Evolutionary conservation across 371 early-diverging fungal genomes (phyloP), one percentile per base, ranked within the genome.

Genomic region (Umbelopsis sp.): DNA sequence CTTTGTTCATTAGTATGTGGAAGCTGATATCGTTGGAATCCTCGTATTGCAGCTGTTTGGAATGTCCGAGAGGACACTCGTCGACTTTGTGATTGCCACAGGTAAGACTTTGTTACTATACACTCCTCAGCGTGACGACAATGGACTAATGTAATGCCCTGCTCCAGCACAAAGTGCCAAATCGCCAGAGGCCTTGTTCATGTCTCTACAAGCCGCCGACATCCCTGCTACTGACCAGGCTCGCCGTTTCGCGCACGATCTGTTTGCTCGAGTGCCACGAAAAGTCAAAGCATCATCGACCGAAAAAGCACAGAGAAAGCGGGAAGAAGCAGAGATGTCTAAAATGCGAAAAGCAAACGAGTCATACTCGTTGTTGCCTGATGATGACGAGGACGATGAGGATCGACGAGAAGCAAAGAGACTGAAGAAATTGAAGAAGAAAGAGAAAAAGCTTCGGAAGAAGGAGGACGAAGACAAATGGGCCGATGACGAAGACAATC

Each of bases 11-110:
- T 41, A 0, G 29, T 29, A 29, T 29, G 41, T 41, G 7, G 0
- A 10, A 41, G 12, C 41, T 41, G 10, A 41, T 35, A 29, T 18
- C 45, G 41, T 46, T 22, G 44, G 14, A 25, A 50, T 53, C 29
- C 77, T 37, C 73, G 75, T 48, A 41, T 41, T 74, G 51, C 74
- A 87, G 85, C 78, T 91, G 3, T 78, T 91, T 44, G 91, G 90
- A 68, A 87, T 91, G 82, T 87, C 90, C 44, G 93, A 93, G 71
- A 69, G 70, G 16, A 87, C 87, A 29, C 83, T 90, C 63, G 87
- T 92, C 18, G 93, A 93, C 76, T 94, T 87, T 66, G 75, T 93
- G 67, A 88, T 90, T 63, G 89, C 92, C 41, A 74, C 83, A 69
- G 86, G 88, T 85, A 81, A 69, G 50, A 63, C 65, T 37, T 3